Evolutionary conservation across 768 basidiomycete genomes (phyloP).

Genomic region (Trametes punicea): DNA sequence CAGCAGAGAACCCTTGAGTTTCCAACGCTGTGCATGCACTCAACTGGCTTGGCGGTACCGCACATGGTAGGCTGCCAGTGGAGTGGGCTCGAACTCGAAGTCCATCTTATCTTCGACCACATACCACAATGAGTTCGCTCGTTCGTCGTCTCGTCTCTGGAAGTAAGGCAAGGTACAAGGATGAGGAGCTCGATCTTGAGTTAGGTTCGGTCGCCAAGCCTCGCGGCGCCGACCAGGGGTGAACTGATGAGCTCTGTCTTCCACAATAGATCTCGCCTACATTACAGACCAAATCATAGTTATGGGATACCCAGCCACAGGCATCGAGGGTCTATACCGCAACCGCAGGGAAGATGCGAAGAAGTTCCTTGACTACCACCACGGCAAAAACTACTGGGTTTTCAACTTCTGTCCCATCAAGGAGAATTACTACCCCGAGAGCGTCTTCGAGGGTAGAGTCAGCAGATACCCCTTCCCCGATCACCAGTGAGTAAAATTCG

Average conservation of each 20-base stretch:
- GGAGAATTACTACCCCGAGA: slow-evolving; percentile 76
- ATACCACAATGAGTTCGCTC: slow-evolving; percentile 52
- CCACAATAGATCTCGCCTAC: slow-evolving; percentile 50
- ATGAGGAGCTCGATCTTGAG: slow-evolving; percentile 63
- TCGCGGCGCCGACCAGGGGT: too few relatives aligned
- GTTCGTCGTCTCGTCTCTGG: slow-evolving; percentile 79
- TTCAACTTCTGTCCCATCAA: slow-evolving; percentile 84
- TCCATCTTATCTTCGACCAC: not conserved
- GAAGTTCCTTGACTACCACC: slow-evolving; percentile 68
- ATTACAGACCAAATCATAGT: slow-evolving; percentile 74
- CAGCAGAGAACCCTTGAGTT: too few relatives aligned
- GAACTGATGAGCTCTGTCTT: not conserved
- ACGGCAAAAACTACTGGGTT: slow-evolving; percentile 78
- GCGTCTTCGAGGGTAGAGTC: slow-evolving; percentile 67
- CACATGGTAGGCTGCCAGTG: not conserved
- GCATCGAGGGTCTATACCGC: slow-evolving; percentile 75
- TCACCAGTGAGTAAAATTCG: slow-evolving; percentile 61
- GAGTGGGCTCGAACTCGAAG: too few relatives aligned
- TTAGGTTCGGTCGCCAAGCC: slow-evolving; percentile 51
- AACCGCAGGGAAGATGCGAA: slow-evolving; percentile 75
- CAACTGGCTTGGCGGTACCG: not conserved
- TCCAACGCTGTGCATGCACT: too few relatives aligned
- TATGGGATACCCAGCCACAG: slow-evolving; percentile 83
- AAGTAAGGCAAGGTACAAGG: slow-evolving; percentile 72
- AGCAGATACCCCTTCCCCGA: slow-evolving; percentile 89